Evolutionary conservation across 768 basidiomycete species (phyloP).

Genomic region (Pisolithus albus): DNA sequence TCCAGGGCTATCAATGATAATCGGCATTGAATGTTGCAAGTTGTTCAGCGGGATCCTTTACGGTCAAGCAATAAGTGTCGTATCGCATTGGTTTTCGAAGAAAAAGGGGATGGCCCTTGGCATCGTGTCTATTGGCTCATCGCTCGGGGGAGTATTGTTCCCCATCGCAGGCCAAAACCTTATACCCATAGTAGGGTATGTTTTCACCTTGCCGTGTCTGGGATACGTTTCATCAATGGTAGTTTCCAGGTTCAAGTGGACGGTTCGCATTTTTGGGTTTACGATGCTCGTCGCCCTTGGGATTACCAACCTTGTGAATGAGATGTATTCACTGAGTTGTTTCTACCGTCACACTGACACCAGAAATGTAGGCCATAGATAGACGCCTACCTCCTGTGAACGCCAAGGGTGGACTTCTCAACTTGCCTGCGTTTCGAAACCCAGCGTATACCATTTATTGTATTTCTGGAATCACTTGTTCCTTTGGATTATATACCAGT

Average conservation of each 20-base stretch:
- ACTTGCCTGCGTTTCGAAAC: constrained; percentile 42
- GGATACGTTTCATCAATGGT: not conserved
- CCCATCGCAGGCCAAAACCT: constrained; percentile 56
- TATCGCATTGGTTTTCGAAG: constrained; percentile 71
- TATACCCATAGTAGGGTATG: constrained; percentile 49
- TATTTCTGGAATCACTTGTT: constrained; percentile 45
- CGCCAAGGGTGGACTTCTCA: constrained; percentile 51
- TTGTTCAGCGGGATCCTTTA: constrained; percentile 52
- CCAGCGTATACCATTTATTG: constrained; percentile 51
- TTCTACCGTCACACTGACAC: not conserved
- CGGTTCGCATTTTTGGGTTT: constrained; percentile 64
- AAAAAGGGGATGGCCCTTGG: constrained; percentile 54
- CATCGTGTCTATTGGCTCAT: constrained; percentile 58
- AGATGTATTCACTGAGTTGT: constrained; percentile 9
- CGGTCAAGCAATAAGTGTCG: constrained; percentile 49
- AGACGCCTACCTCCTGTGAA: constrained; percentile 51
- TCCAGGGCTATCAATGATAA: not conserved
- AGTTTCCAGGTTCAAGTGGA: constrained; percentile 62
- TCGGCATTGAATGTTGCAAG: constrained; percentile 5
- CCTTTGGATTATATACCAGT: constrained; percentile 69
- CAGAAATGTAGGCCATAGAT: constrained; percentile 21
- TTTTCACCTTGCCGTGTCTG: not conserved
- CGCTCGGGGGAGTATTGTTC: constrained; percentile 60
- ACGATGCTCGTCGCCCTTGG: constrained; percentile 48
- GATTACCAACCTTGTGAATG: constrained; percentile 45